Evolutionary conservation across 208 protist genomes (phyloP).

Genomic region (Crithidia thermophila): DNA sequence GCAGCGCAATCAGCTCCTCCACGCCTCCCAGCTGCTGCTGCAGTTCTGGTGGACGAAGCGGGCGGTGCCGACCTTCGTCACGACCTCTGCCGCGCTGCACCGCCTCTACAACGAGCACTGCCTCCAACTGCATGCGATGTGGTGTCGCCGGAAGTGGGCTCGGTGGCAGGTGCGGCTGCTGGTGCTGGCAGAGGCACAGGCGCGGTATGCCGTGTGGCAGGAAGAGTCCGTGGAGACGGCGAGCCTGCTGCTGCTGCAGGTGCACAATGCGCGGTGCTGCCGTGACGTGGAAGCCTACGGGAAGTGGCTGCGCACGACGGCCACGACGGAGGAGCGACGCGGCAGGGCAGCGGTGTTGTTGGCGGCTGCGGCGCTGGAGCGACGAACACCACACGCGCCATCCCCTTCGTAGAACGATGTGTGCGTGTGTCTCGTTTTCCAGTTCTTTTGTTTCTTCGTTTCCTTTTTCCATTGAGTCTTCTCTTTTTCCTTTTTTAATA

Average conservation of each 20-base stretch:
- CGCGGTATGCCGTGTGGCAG: neutral
- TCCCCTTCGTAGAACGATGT: no score
- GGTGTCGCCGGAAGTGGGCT: slow-evolving; percentile 9
- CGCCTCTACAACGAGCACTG: slow-evolving; percentile 21
- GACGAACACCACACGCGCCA: neutral
- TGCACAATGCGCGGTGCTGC: slow-evolving; percentile 18
- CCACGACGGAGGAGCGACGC: neutral
- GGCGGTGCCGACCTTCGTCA: slow-evolving; percentile 25
- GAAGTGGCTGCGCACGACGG: neutral
- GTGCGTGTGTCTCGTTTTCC: no score
- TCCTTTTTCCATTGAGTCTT: slow-evolving; percentile 5
- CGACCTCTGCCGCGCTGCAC: slow-evolving; percentile 21
- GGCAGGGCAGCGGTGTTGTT: slow-evolving; percentile 4
- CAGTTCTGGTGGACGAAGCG: slow-evolving; percentile 34
- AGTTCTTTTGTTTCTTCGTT: neutral
- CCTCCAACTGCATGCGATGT: neutral
- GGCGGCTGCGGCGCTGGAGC: neutral
- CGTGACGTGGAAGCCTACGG: neutral
- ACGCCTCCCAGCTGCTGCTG: slow-evolving; percentile 19
- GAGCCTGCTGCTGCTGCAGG: slow-evolving; percentile 19
- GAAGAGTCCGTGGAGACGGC: slow-evolving; percentile 8
- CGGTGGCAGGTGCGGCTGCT: neutral
- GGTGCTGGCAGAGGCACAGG: neutral
- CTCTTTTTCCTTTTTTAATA: neutral
- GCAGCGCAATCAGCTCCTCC: slow-evolving; percentile 12